Base-by-base conservation (phyloP, 2,329 filamentous ascomycete species). In the Fusarium stilboides region DNA sequence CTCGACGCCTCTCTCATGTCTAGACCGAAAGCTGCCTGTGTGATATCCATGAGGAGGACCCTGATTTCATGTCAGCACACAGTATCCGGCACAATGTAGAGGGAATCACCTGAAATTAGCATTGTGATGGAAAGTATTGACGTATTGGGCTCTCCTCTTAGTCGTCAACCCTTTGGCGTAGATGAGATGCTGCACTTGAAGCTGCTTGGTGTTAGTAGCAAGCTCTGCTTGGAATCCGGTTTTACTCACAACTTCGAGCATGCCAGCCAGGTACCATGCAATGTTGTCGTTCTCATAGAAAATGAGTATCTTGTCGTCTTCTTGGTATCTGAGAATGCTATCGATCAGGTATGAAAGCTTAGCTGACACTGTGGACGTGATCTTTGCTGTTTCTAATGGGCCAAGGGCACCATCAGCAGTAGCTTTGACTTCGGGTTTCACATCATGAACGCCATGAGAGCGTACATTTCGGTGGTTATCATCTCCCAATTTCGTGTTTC, bases 281-380 rank as follows among this genome's bases (percentile, higher is more conserved):
- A 92, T 86, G 71, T 97, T 95, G 63, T 96, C 92, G 33, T 92
- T 91, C 64, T 97, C 94, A 77, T 97, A 98, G 78, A 98, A 98
- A 12, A 98, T 87, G 53, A 98, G 88, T 5, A 97, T 96, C 78
- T 98, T 97, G 74, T 97, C 94, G 0, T 86, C 80, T 1, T 84
- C 79, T 54, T 96, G 88, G 65, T 94, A 84, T 53, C 86, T 83
- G 7, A 90, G 78, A 14, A 98, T 89, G 33, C 88, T 85, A 55
- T 94, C 91, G 19, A 97, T 82, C 8, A 98, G 83, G 74, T 98
- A 97, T 4, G 92, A 94, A 4, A 98, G 84, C 78, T 98, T 98
- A 0, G 92, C 89, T 0, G 94, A 98, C 0, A 90, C 88, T 0
- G 94, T 97, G 6, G 93, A 94, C n/a, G 92, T 81, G 20, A 97